Evolutionary conservation across 2,329 filamentous ascomycete species (phyloP), one percentile per base, ranked within the genome.

Genomic region (Diaporthe caulivora): DNA sequence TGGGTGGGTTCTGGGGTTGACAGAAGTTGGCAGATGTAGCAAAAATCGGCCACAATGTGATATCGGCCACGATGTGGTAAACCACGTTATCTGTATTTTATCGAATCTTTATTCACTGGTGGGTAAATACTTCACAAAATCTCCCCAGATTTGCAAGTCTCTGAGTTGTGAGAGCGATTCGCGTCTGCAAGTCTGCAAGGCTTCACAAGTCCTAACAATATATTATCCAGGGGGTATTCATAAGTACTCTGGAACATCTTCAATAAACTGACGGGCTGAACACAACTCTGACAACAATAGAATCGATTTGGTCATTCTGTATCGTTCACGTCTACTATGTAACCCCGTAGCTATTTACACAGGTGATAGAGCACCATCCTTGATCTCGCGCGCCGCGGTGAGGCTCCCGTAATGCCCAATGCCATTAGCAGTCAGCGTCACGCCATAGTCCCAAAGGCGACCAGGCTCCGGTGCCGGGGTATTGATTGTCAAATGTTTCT

Each of bases 401-500:
- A 62, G 57, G 24, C 37, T 62, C 9, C 37, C 57, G 21, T 44
- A 42, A 62, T 62, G 57, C 37, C 57, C 57, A 9, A 44, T 21
- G 40, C 57, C 37, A 13, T 62, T 31, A 44, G 40, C n/a, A 2
- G 21, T 21, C 57, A 60, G 40, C 8, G 37, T 29, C 37, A 62
- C 37, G 2, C 37, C 57, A 44, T 44, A 44, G 37, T 62, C 24
- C 37, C 57, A 62, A 44, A 42, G 37, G 44, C 57, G 57, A 21
- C 37, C 37, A 44, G 57, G 57, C 37, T 58, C 57, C 8, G 57
- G 57, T 26, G 34, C 57, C 37, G 57, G 57, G 3, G 57, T 62
- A n/a, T 62, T 62, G 40, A 62, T 62, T 0, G 57, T 62, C 24
- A 62, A 40, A 7, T 62, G 57, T 44, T 29, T 62, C 37, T 62